Evolutionary conservation across 257 asterid genomes (phyloP), one percentile per base, ranked within the genome.

Genomic region (Nicotiana knightiana): DNA sequence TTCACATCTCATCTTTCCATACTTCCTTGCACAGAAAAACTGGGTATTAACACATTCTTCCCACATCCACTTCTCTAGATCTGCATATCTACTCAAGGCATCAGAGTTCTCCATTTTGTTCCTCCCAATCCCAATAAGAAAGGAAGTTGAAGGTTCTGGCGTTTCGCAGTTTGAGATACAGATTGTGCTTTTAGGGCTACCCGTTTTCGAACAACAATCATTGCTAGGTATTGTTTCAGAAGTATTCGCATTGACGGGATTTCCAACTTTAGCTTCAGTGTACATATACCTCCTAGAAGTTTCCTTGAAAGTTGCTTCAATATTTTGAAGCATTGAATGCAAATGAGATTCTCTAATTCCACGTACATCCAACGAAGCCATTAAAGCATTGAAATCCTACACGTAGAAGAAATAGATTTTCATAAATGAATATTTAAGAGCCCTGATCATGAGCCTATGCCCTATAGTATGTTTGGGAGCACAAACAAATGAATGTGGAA

Each of bases 291-390:
- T 90, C 81, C 82, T 83, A 10, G 82, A 89, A 39, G 90, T 76
- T 81, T 83, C 88, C 86, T 88, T 95, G 85, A 93, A 95, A 82
- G 93, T 83, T 59, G 82, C 75, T 84, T 92, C 97, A 85, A 95
- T 87, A 70, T 84, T 91, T 86, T 77, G 97, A 90, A 95, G 85
- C 93, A 95, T 90, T 12, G 88, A 83, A 81, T 92, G 94, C 88
- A 95, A 85, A 82, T 92, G 96, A 83, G 90, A 91, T 87, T 95
- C 98, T 91, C 99, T 90, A 81, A 82, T 81, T 68, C 99, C 98
- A 81, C 99, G 99, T 61, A 85, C 82, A 87, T 94, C 98, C 88
- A 94, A 86, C 77, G 92, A 90, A 68, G 91, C 89, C 87, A 95
- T 76, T 83, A 93, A 88, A 83, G 93, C 90, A 86, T 95, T 88